Conservation (phyloP, 2,329 filamentous ascomycete genomes). For the Fusarium sp. region DNA sequence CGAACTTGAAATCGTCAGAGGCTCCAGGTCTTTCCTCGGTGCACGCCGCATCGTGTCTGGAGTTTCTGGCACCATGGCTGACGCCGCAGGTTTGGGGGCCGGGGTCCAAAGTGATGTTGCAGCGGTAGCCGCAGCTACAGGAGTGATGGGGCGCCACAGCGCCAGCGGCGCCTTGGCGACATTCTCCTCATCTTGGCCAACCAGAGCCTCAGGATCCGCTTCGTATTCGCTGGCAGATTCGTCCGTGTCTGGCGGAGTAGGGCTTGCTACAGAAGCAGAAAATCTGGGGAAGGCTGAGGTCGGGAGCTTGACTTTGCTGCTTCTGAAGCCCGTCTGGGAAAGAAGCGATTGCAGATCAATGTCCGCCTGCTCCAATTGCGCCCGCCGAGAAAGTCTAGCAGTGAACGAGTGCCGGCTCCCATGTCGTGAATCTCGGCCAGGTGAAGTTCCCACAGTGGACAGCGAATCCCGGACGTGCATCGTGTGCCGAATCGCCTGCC, state of each 20-base stretch:
- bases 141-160: conserved; percentile 42
- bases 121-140: conserved; percentile 27
- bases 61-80: conserved; percentile 17
- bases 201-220: conserved; percentile 34
- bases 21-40: conserved; percentile 27
- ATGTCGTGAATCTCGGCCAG: conserved; percentile 43
- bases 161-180: conserved; percentile 37
- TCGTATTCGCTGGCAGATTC: conserved; percentile 57
- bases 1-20: conserved; percentile 43
- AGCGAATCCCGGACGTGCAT: conserved; percentile 65
- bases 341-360: conserved; percentile 36
- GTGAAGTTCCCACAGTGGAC: conserved; percentile 60
- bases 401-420: conserved; percentile 27
- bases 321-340: conserved; percentile 30
- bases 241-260: conserved; percentile 70
- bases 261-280: conserved; percentile 27
- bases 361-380: conserved; percentile 28
- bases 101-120: conserved; percentile 45
- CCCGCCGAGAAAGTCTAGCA: conserved; percentile 32
- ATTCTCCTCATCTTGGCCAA: conserved; percentile 29
- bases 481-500: conserved; percentile 71
- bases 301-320: conserved; percentile 28
- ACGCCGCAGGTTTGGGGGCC: conserved; percentile 25
- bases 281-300: conserved; percentile 37
- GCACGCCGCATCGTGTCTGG: conserved; percentile 19